Evolutionary conservation across 177 flowering plant genomes (phyloP).

Genomic region (Vitis hybrid): DNA sequence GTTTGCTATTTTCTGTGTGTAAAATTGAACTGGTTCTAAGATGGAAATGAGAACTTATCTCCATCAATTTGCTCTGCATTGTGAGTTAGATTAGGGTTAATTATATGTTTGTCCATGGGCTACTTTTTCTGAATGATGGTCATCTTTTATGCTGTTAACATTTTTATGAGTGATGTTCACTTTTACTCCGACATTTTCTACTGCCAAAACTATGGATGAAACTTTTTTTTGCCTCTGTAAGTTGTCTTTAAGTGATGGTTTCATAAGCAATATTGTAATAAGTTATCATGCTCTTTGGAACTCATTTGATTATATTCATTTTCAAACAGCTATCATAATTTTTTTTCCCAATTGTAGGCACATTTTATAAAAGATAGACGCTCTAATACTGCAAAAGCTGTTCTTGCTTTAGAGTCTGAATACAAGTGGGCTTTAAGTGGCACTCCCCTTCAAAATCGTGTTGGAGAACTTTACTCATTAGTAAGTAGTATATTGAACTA

Average conservation of each 20-base stretch:
- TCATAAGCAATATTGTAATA: background rate
- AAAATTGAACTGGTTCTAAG: no score
- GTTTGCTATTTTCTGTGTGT: no score
- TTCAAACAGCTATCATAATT: background rate
- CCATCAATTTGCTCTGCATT: no score
- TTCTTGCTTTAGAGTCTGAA: slow-evolving; percentile 73
- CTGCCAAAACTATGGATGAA: no score
- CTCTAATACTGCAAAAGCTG: slow-evolving; percentile 79
- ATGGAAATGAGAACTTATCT: no score
- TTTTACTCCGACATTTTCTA: no score
- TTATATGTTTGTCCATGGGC: no score
- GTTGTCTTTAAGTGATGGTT: background rate
- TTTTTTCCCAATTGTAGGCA: slow-evolving; percentile 46
- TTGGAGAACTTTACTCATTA: slow-evolving; percentile 91
- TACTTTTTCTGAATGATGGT: no score
- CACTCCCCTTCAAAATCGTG: slow-evolving; percentile 97
- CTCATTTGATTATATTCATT: background rate
- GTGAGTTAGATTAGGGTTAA: no score
- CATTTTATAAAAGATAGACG: slow-evolving; percentile 86
- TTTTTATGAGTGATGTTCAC: background rate
- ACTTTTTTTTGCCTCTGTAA: no score
- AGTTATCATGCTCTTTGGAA: background rate
- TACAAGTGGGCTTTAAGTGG: slow-evolving; percentile 98
- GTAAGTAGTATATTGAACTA: slow-evolving; percentile 33
- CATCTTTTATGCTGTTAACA: background rate